phyloP scores from a whole-genome alignment of 1,139 yeast species.

The Hemisphaericaspora subhashii region DNA sequence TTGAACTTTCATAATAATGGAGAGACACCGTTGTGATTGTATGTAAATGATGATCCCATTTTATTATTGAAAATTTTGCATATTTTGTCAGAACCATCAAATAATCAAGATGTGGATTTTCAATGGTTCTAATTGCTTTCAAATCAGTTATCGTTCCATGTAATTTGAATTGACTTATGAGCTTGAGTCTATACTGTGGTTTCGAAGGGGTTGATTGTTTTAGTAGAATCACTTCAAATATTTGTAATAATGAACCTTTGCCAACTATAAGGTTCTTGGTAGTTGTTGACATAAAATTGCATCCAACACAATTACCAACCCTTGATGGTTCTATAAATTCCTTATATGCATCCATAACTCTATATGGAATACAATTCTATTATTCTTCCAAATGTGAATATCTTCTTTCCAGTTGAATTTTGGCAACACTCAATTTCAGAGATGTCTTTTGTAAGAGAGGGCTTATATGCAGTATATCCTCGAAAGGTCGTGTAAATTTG shows the following conservation, averaged over 20 bases:
- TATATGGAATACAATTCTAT: conserved; percentile 3
- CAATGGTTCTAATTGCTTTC: conserved; percentile 51
- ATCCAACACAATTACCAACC: conserved; percentile 61
- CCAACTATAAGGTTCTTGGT: conserved; percentile 63
- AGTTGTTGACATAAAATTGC: conserved; percentile 57
- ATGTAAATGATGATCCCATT: conserved; percentile 61
- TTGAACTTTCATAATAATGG: conserved; percentile 80
- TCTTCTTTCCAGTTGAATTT: background rate
- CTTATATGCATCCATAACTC: conserved; percentile 74
- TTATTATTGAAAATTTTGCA: conserved; percentile 76
- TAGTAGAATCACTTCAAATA: conserved; percentile 49
- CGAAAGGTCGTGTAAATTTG: background rate
- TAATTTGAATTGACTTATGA: conserved; percentile 66
- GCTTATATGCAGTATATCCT: background rate
- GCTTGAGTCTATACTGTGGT: conserved; percentile 41
- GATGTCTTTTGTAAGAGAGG: background rate
- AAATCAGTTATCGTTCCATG: conserved; percentile 71
- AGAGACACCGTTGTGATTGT: conserved; percentile 70
- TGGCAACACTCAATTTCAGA: background rate
- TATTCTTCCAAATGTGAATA: background rate
- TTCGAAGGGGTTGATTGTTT: conserved; percentile 21
- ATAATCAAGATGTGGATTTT: conserved; percentile 54
- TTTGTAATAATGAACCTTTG: conserved; percentile 70
- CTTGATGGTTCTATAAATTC: conserved; percentile 80
- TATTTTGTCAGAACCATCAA: conserved; percentile 66